Conservation (phyloP, 1,284 basidiomycete species). For the Tilletia horrida region DNA sequence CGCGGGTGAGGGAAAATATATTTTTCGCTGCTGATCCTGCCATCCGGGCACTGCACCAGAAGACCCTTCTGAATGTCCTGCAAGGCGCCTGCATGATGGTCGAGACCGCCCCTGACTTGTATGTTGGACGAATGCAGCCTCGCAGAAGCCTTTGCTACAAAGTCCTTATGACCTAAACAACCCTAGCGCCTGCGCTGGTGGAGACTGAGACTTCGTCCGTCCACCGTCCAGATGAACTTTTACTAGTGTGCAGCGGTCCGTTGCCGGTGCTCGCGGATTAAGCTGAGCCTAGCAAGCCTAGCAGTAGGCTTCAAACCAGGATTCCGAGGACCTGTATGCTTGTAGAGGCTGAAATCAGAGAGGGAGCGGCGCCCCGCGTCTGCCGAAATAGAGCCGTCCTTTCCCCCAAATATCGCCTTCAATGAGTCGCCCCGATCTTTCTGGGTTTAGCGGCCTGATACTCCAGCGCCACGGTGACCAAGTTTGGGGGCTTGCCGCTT, state of each 20-base stretch:
- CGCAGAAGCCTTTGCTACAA: background rate
- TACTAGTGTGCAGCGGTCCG: background rate
- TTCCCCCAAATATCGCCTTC: too few relatives aligned
- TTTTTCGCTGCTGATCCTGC: background rate
- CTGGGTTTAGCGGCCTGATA: too few relatives aligned
- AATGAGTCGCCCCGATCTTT: too few relatives aligned
- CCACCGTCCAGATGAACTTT: background rate
- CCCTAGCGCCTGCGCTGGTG: background rate
- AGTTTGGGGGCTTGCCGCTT: too few relatives aligned
- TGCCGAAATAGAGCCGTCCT: too few relatives aligned
- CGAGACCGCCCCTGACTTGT: background rate
- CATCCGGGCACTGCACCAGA: background rate
- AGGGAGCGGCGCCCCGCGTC: background rate
- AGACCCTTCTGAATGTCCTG: background rate
- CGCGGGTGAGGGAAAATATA: background rate
- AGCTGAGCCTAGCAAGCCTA: background rate
- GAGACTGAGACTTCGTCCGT: background rate
- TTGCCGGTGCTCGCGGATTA: background rate
- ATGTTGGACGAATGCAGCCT: background rate
- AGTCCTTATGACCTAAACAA: background rate
- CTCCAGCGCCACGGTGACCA: too few relatives aligned
- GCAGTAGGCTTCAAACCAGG: background rate
- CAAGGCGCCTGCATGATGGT: conserved; percentile 1
- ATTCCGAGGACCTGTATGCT: background rate
- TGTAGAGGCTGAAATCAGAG: background rate